Percentiles rank a stretch among this genome's conserved stretches.
These are phyloP conservation scores for Magnusiomyces sp. DNA, from an alignment of 1,139 yeast species.

Conservation along the genomic window DNA sequence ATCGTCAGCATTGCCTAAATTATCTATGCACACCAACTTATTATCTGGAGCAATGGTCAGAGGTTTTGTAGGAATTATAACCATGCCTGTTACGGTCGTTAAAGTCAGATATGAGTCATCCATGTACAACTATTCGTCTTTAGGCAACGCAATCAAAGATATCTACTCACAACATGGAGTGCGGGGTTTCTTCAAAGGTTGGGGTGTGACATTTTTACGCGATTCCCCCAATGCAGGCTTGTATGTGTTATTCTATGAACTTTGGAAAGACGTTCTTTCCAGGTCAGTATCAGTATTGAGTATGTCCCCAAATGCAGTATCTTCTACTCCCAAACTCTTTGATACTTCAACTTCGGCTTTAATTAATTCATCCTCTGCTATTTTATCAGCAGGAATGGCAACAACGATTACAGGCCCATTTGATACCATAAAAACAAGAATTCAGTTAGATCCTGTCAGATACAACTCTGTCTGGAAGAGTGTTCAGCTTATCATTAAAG, in stretches of 20 bases:
- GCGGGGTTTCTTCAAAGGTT: conserved; percentile 75
- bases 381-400: conserved; percentile 67
- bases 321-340: conserved; percentile 13
- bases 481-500: conserved; percentile 34
- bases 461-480: conserved; percentile 39
- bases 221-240: conserved; percentile 97
- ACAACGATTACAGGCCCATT: conserved; percentile 90
- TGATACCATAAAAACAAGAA: conserved; percentile 86
- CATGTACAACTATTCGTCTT: conserved; percentile 57
- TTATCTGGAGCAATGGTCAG: conserved; percentile 72
- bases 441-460: conserved; percentile 57
- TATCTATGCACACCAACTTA: conserved; percentile 63
- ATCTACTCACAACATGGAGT: conserved; percentile 47
- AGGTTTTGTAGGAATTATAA: conserved; percentile 71
- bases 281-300: conserved; percentile 13
- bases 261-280: conserved; percentile 44
- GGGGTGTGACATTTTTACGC: conserved; percentile 76
- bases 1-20: conserved; percentile 51
- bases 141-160: conserved; percentile 52
- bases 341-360: conserved; percentile 41
- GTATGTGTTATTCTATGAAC: conserved; percentile 77
- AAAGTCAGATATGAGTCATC: conserved; percentile 79
- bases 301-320: conserved; percentile 10
- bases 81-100: conserved; percentile 98
- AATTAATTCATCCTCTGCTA: conserved; percentile 64